Percentiles rank a stretch among this genome's conserved stretches.
These are phyloP conservation scores for Tetragonia tetragonoides DNA, from an alignment of 148 eudicot genomes.

Conservation along the genomic window DNA sequence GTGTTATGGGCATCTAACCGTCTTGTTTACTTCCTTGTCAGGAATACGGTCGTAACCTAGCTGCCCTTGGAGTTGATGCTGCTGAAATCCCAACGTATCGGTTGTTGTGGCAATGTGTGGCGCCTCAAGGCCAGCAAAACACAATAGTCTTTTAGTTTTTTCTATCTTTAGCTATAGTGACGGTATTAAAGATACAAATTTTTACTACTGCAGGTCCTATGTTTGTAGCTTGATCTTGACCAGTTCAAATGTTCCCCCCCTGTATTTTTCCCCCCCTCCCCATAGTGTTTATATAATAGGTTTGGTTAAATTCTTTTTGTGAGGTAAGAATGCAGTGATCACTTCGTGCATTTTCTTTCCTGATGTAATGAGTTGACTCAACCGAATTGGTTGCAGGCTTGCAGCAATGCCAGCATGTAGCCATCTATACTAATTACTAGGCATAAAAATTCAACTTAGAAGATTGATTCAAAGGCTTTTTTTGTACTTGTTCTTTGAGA, in stretches of 20 bases:
- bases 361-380: no score
- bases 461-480: no score
- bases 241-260: neutral
- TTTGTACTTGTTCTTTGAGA: no score
- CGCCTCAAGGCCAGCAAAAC: conserved; percentile 62
- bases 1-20: neutral
- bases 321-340: neutral
- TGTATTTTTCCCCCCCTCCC: neutral
- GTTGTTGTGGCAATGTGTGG: conserved; percentile 88
- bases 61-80: conserved; percentile 77
- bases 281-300: neutral
- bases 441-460: no score
- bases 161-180: neutral
- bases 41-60: conserved; percentile 92
- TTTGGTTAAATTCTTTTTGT: neutral
- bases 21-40: conserved; percentile 20
- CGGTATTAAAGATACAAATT: neutral
- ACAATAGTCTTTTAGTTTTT: conserved; percentile 53
- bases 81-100: conserved; percentile 60
- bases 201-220: neutral
- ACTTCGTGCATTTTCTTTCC: no score
- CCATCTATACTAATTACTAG: no score
- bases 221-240: neutral
- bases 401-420: no score
- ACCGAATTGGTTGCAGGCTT: no score